These are phyloP conservation scores for Leucocoprinus sp. DNA, from an alignment of 768 basidiomycete species.

Conservation along the genomic window DNA sequence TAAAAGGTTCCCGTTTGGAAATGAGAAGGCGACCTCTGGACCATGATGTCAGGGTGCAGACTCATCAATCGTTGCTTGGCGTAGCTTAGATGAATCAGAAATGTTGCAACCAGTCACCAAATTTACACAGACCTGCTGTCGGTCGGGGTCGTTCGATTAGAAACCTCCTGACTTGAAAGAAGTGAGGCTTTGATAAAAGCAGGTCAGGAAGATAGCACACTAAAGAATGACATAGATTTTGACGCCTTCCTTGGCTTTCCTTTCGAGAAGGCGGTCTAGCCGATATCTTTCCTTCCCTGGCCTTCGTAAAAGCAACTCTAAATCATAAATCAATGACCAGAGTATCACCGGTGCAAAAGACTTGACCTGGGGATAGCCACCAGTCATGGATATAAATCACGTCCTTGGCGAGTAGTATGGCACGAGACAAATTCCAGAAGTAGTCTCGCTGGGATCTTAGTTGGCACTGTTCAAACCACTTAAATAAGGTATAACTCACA, in stretches of 20 bases:
- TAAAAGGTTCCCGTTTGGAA: conserved; percentile 97
- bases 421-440: conserved; percentile 93
- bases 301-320: conserved; percentile 78
- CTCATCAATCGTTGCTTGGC: conserved; percentile 73
- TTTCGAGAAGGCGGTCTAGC: conserved; percentile 75
- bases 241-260: conserved; percentile 92
- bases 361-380: conserved; percentile 96
- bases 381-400: conserved; percentile 95
- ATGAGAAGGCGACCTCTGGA: conserved; percentile 96
- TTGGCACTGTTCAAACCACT: conserved; percentile 6
- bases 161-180: conserved; percentile 77
- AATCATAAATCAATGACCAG: not conserved
- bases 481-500: conserved; percentile 35
- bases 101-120: not conserved
- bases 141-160: conserved; percentile 86
- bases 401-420: conserved; percentile 82
- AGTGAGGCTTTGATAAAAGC: conserved; percentile 6
- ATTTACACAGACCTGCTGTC: conserved; percentile 69
- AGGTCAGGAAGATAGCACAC: conserved; percentile 32
- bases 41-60: conserved; percentile 88
- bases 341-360: no score
- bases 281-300: conserved; percentile 81
- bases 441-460: conserved; percentile 72
- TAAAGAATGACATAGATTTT: conserved; percentile 95
- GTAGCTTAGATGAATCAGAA: conserved; percentile 38